Percentiles rank a stretch among this genome's conserved stretches.
These are phyloP conservation scores for Pseudoscleropodium purum DNA, from an alignment of 225 moss, liverwort and hornwort species.

Conservation along the genomic window DNA sequence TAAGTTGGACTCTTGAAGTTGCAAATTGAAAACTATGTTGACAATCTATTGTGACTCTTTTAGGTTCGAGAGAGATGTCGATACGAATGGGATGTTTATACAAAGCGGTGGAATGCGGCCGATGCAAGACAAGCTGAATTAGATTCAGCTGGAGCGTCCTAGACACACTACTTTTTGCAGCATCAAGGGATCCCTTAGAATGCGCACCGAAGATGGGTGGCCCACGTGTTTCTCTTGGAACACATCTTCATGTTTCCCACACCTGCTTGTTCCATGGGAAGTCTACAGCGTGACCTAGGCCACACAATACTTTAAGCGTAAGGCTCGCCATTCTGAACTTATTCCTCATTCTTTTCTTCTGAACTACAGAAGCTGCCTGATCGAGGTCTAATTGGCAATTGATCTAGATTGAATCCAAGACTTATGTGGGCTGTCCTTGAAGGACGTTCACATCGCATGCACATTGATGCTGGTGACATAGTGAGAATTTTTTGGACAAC, in stretches of 20 bases:
- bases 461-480: not conserved
- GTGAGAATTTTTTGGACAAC: not conserved
- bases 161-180: not conserved
- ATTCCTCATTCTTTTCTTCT: constrained; percentile 9
- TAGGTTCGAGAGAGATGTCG: constrained; percentile 89
- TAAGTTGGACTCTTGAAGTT: not conserved
- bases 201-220: not conserved
- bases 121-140: constrained; percentile 41
- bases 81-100: constrained; percentile 77
- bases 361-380: constrained; percentile 5
- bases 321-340: not conserved
- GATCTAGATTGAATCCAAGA: not conserved
- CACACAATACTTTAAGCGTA: not conserved
- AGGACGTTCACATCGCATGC: not conserved
- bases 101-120: constrained; percentile 66
- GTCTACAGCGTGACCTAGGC: not conserved
- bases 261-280: not conserved
- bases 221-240: not conserved
- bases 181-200: not conserved
- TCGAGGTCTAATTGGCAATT: not conserved
- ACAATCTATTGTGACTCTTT: not conserved
- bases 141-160: constrained; percentile 7
- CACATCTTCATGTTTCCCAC: not conserved
- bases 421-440: not conserved
- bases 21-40: not conserved